These are phyloP conservation scores for Casuarina glauca DNA, from an alignment of 306 rosid genomes.

Conservation along the genomic window DNA sequence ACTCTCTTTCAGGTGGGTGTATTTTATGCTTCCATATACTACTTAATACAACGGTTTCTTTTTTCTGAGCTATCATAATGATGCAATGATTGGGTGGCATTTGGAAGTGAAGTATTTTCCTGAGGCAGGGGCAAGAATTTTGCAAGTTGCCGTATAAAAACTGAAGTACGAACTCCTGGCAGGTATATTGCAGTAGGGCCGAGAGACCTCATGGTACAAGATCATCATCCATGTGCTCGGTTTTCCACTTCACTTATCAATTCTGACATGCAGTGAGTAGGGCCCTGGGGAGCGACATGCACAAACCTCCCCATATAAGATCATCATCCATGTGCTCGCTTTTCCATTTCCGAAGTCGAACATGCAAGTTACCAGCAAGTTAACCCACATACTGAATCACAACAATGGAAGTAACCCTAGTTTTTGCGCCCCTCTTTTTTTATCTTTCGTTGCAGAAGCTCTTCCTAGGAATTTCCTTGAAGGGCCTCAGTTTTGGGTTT, in stretches of 20 bases:
- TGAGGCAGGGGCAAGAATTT: slow-evolving; percentile 22
- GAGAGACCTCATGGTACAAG: slow-evolving; percentile 47
- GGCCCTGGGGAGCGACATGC: slow-evolving; percentile 49
- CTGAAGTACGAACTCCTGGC: slow-evolving; percentile 38
- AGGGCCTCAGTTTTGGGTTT: no score
- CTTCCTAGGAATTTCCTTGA: not conserved
- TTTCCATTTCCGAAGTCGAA: slow-evolving; percentile 33
- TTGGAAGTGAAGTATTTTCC: not conserved
- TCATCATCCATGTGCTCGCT: slow-evolving; percentile 61
- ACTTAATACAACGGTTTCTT: no score
- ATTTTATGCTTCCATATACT: no score
- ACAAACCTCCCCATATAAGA: slow-evolving; percentile 43
- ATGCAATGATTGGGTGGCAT: not conserved
- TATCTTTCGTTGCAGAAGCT: slow-evolving; percentile 30
- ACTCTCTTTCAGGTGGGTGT: no score
- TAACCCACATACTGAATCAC: not conserved
- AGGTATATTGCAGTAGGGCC: slow-evolving; percentile 37
- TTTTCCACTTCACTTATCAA: slow-evolving; percentile 15
- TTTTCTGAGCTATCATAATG: no score
- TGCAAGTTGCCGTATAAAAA: slow-evolving; percentile 43
- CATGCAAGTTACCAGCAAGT: slow-evolving; percentile 27
- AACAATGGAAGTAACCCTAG: slow-evolving; percentile 15
- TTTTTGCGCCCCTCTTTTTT: not conserved
- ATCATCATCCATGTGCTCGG: slow-evolving; percentile 61
- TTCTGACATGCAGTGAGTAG: slow-evolving; percentile 20